A percentile compares a stretch with the other conserved stretches of the same genome.
Conservation (phyloP, 2,329 filamentous ascomycete species). For the Torrubiella hemipterigena region DNA sequence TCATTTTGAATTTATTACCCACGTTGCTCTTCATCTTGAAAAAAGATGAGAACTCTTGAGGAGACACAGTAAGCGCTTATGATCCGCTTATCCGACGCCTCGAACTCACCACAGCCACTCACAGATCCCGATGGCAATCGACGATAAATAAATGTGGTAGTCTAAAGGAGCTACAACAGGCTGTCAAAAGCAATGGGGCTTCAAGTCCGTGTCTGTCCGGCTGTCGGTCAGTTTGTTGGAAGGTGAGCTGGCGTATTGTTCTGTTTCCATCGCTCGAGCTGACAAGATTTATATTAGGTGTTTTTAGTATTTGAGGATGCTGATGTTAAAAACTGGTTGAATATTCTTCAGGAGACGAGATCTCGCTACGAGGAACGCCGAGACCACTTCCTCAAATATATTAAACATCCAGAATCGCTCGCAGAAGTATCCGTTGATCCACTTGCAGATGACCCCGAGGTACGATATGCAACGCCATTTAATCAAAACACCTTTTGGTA, state of each 20-base stretch:
- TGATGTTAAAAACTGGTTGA: constrained; percentile 55
- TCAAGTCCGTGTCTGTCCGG: constrained; percentile 56
- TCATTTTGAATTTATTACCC: too few species aligned
- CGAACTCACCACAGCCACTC: constrained; percentile 6
- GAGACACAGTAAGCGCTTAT: constrained; percentile 22
- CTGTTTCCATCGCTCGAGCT: constrained; percentile 6
- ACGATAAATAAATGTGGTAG: constrained; percentile 46
- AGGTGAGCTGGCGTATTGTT: constrained; percentile 35
- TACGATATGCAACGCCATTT: too few species aligned
- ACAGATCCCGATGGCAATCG: constrained; percentile 55
- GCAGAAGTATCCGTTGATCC: constrained; percentile 63
- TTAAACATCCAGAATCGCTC: constrained; percentile 74
- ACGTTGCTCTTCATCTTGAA: too few species aligned
- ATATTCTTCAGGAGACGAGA: constrained; percentile 54
- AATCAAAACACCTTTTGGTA: too few species aligned
- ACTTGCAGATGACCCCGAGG: constrained; percentile 63
- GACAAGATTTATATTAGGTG: constrained; percentile 33
- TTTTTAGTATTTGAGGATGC: constrained; percentile 69
- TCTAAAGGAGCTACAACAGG: constrained; percentile 49
- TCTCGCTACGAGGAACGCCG: constrained; percentile 61
- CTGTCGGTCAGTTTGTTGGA: constrained; percentile 85
- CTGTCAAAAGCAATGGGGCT: constrained; percentile 48
- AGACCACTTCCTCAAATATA: constrained; percentile 66
- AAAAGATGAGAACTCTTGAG: constrained; percentile 26
- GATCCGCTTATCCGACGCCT: constrained; percentile 1